Base-by-base conservation (phyloP, 2,329 filamentous ascomycete species). In the Penicillium sp. region DNA sequence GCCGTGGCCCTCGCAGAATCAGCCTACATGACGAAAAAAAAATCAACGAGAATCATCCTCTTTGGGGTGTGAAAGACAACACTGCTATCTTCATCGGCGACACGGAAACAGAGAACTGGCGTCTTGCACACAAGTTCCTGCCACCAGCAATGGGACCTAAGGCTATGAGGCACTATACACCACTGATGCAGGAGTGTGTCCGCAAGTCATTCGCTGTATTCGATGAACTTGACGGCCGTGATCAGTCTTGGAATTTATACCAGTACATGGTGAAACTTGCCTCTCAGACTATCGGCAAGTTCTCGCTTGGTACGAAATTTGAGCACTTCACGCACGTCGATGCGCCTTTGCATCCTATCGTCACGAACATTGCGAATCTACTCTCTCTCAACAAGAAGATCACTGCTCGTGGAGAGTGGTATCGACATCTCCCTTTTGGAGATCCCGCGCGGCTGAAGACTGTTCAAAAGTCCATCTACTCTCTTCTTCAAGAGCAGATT, bases 141-240 rank as follows among this genome's bases (percentile, higher is more conserved):
- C 85, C 86, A 0, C 86, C 87, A 0, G 83, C 85, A 0, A 76
- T 89, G 12, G 82, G 82, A 0, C 86, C 86, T 35, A 87, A 86
- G 68, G 86, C 86, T 0, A 85, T 89, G 4, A 78, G 83, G 0
- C 86, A 88, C 66, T 88, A 88, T 64, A 81, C 83, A 0, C 83
- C 84, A 0, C 80, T 80, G 0, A 88, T 88, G 84, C 84, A 87
- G 66, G 70, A 77, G 51, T 83, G 81, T 0, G 78, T 83, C 2
- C 80, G 85, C 63, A 75, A 80, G 17, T 73, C 82, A 12, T 85
- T 84, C 67, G 76, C 75, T 1, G 74, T 81, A 0, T 80, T 82
- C 53, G 79, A 82, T 47, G 66, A 76, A 61, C 76, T 88, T 0
- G 84, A 86, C 61, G 71, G 78, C n/a, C 72, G 70, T 69, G 73